Percentiles rank a stretch among this genome's conserved stretches.
phyloP scores from a whole-genome alignment of 1,139 yeast genomes.

The Kodamaea sp. region DNA sequence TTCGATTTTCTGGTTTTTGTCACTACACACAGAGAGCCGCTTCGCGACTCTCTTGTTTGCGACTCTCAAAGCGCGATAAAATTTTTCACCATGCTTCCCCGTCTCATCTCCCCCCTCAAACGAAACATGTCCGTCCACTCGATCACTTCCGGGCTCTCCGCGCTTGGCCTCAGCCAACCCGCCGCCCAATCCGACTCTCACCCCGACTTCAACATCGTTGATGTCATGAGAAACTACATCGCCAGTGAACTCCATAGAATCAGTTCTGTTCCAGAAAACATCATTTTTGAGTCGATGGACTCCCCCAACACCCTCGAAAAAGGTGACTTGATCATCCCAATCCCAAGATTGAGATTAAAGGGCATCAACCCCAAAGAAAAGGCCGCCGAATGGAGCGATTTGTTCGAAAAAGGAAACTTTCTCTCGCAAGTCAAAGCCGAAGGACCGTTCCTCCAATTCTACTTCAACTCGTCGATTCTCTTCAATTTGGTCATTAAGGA shows the following conservation, averaged over 20 bases:
- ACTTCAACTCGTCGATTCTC: conserved; percentile 64
- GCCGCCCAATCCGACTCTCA: conserved; percentile 38
- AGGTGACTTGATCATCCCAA: conserved; percentile 90
- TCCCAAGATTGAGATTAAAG: conserved; percentile 89
- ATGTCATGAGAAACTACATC: conserved; percentile 84
- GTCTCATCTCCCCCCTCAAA: conserved; percentile 3
- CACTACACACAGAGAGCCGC: conserved; percentile 1
- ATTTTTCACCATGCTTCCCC: conserved; percentile 3
- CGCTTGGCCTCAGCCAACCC: conserved; percentile 37
- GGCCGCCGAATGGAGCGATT: conserved; percentile 78
- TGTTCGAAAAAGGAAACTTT: conserved; percentile 64
- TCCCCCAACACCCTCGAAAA: conserved; percentile 82
- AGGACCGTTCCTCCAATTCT: conserved; percentile 91
- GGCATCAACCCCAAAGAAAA: conserved; percentile 80
- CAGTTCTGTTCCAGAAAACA: conserved; percentile 63
- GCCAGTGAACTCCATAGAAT: conserved; percentile 71
- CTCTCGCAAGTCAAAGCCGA: conserved; percentile 71
- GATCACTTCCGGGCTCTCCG: conserved; percentile 34
- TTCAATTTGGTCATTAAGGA: conserved; percentile 70
- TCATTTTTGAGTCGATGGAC: conserved; percentile 84
- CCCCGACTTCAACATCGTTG: conserved; percentile 75
- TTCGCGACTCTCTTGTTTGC: background rate
- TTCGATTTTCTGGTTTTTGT: background rate
- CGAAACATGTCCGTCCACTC: conserved; percentile 20
- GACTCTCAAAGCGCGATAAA: conserved; percentile 1